Evolutionary conservation across 768 basidiomycete genomes (phyloP), one percentile per base, ranked within the genome.

Genomic region (Amanita jacksonii): DNA sequence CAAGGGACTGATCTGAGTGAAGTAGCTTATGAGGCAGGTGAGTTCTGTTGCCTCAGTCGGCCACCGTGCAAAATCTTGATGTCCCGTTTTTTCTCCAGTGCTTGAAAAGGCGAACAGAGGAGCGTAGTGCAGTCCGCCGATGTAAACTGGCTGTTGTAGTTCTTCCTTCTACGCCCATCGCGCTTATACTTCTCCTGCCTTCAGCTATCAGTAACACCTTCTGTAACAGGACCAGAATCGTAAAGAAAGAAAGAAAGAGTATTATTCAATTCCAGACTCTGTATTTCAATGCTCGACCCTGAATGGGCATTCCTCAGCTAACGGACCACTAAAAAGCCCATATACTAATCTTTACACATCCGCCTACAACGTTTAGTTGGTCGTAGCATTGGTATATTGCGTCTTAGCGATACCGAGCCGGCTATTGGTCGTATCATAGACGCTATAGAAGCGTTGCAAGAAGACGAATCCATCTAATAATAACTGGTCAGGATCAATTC

Each of bases 1-100:
- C 93, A 97, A 62, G 92, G 77, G 45, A 92, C 85, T 34, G 90
- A 90, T 34, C 65, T 47, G 47, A 67, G 65, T 42, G 91, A 97
- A 61, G 72, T 96, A 51, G 70, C 77, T 19, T 67, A 77, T 54
- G 79, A 85, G 25, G 67, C 60, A 40, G 76, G 93, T 93, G 40
- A 51, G 80, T n/a, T n/a, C n/a, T n/a, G n/a, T n/a, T n/a, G n/a
- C n/a, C n/a, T n/a, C n/a, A n/a, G n/a, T n/a, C n/a, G n/a, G n/a
- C n/a, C n/a, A n/a, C n/a, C n/a, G n/a, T n/a, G n/a, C n/a, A n/a
- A n/a, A n/a, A n/a, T n/a, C n/a, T n/a, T n/a, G n/a, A n/a, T n/a
- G n/a, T n/a, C n/a, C n/a, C n/a, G n/a, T n/a, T n/a, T n/a, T n/a
- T n/a, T n/a, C n/a, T n/a, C 20, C n/a, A 45, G 44, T 45, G 8